These are phyloP conservation scores for Lathyrus oleraceus DNA, from an alignment of 306 rosid species.

Conservation along the genomic window DNA sequence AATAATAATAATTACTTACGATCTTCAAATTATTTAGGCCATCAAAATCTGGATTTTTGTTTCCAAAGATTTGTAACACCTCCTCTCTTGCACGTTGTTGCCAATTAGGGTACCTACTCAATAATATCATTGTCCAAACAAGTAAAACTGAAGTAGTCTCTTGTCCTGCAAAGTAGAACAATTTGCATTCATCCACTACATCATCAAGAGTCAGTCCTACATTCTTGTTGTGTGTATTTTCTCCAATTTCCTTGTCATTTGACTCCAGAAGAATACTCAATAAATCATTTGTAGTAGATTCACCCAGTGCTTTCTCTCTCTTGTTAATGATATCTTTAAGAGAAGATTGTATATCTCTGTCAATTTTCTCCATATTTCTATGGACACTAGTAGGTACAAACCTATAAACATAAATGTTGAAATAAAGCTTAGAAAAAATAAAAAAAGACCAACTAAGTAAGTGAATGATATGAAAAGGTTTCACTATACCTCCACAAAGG, in stretches of 20 bases:
- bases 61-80: conserved; percentile 49
- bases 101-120: conserved; percentile 48
- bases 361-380: conserved; percentile 39
- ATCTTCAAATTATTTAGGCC: conserved; percentile 53
- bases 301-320: conserved; percentile 44
- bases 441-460: too few species aligned
- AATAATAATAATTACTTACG: conserved; percentile 41
- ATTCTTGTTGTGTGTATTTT: conserved; percentile 36
- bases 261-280: conserved; percentile 49
- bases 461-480: background rate
- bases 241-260: conserved; percentile 46
- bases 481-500: too few species aligned
- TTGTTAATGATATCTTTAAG: conserved; percentile 41
- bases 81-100: conserved; percentile 58
- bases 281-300: conserved; percentile 33
- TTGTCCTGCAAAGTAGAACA: conserved; percentile 40
- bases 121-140: conserved; percentile 56
- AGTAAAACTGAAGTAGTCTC: conserved; percentile 60
- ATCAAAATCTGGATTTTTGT: conserved; percentile 45
- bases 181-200: conserved; percentile 52
- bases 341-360: conserved; percentile 29
- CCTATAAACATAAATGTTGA: conserved; percentile 33
- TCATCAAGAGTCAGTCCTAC: conserved; percentile 51
- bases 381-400: conserved; percentile 42
- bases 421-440: background rate